A percentile compares a stretch with the other conserved stretches of the same genome.
phyloP scores from a whole-genome alignment of 1,139 yeast species.

The Candida smagusa region DNA sequence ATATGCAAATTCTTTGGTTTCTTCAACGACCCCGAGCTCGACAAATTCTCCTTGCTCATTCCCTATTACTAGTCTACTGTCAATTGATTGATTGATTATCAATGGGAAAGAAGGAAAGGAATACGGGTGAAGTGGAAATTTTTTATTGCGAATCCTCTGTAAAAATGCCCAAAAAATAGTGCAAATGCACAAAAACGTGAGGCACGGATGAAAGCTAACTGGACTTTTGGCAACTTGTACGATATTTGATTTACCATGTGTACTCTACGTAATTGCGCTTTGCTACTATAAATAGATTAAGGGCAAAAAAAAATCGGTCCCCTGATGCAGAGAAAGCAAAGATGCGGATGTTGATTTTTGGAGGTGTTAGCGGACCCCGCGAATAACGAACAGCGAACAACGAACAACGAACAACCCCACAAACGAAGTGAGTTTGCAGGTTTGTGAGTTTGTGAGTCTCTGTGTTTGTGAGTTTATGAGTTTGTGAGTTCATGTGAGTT shows the following conservation, averaged over 20 bases:
- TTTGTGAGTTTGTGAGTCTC: too few relatives aligned
- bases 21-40: conserved; percentile 14
- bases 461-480: too few relatives aligned
- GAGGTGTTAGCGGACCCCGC: too few relatives aligned
- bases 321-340: neutral
- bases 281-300: neutral
- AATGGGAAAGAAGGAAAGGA: conserved; percentile 3
- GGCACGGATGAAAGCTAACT: neutral
- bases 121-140: conserved; percentile 7
- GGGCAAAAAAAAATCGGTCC: neutral
- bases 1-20: conserved; percentile 60
- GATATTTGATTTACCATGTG: too few relatives aligned
- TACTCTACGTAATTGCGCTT: too few relatives aligned
- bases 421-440: too few relatives aligned
- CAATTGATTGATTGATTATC: conserved; percentile 5
- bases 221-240: too few relatives aligned
- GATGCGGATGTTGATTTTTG: neutral
- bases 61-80: neutral
- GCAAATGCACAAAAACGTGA: conserved; percentile 2
- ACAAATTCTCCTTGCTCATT: conserved; percentile 15
- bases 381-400: too few relatives aligned
- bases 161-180: neutral
- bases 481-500: too few relatives aligned
- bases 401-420: too few relatives aligned
- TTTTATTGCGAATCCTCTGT: conserved; percentile 2